phyloP scores from a whole-genome alignment of 2,329 filamentous ascomycete genomes.

The Pseudogymnoascus sp. region DNA sequence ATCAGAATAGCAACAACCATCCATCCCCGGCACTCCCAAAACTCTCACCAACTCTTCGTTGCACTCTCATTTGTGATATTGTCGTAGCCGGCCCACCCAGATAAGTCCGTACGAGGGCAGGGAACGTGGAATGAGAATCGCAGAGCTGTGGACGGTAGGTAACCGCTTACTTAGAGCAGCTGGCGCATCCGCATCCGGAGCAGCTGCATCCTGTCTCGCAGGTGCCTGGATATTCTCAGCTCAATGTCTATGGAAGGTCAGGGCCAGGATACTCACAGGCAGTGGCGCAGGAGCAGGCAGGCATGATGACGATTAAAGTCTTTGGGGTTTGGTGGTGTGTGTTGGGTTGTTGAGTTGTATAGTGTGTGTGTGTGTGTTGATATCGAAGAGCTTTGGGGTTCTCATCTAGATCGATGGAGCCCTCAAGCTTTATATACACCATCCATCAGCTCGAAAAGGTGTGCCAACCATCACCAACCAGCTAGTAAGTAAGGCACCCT shows the following conservation, averaged over 20 bases:
- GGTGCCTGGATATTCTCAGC: neutral
- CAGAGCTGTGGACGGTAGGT: neutral
- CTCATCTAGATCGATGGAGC: neutral
- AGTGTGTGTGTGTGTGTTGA: neutral
- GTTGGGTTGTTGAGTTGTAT: constrained; percentile 5
- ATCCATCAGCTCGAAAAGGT: neutral
- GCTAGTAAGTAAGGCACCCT: neutral
- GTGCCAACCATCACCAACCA: neutral
- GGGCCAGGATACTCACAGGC: neutral
- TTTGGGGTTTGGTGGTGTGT: neutral
- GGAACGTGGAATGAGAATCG: neutral
- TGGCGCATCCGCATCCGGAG: neutral
- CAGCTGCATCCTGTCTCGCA: neutral
- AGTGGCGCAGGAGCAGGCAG: neutral
- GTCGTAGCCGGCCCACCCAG: neutral
- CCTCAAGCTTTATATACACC: constrained; percentile 2
- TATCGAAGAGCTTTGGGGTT: neutral
- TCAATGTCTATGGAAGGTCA: neutral
- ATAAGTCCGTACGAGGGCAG: neutral
- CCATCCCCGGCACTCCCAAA: neutral
- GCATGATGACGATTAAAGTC: neutral
- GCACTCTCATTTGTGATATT: neutral
- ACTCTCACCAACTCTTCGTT: neutral
- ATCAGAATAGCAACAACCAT: neutral
- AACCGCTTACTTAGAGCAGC: neutral